These are phyloP conservation scores for Penicillium sp. DNA, from an alignment of 2,329 filamentous ascomycete genomes.

Conservation along the genomic window DNA sequence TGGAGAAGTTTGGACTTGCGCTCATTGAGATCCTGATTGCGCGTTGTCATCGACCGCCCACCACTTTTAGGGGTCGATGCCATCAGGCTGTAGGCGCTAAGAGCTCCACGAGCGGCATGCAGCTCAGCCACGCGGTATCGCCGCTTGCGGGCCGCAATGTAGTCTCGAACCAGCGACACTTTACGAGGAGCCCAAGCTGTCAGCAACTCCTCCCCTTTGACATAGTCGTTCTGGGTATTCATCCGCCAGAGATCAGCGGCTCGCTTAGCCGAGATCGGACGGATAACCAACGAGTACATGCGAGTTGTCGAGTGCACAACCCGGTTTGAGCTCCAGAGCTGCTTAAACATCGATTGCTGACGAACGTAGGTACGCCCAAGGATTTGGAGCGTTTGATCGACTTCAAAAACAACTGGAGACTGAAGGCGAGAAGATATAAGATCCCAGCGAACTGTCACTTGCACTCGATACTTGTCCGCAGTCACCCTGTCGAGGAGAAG, in stretches of 20 bases:
- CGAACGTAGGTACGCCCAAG: constrained; percentile 77
- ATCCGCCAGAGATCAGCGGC: constrained; percentile 93
- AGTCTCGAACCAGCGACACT: constrained; percentile 86
- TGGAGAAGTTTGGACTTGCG: constrained; percentile 37
- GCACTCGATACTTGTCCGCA: constrained; percentile 85
- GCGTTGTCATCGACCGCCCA: constrained; percentile 20
- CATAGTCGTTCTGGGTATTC: constrained; percentile 90
- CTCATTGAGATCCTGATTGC: constrained; percentile 33
- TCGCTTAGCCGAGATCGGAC: constrained; percentile 82
- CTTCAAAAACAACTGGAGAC: constrained; percentile 81
- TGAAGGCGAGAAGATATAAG: constrained; percentile 75
- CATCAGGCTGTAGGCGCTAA: constrained; percentile 38
- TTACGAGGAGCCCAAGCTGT: constrained; percentile 82
- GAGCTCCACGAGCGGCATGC: constrained; percentile 54
- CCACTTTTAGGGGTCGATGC: constrained; percentile 30
- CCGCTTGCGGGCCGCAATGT: constrained; percentile 68
- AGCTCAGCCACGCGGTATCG: constrained; percentile 72
- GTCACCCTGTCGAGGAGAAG: constrained; percentile 91
- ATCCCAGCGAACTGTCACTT: constrained; percentile 82
- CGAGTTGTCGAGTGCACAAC: constrained; percentile 81
- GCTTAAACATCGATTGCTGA: constrained; percentile 78
- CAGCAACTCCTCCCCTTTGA: constrained; percentile 89
- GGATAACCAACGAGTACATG: constrained; percentile 80
- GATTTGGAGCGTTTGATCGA: constrained; percentile 77
- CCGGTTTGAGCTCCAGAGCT: constrained; percentile 76